These are phyloP conservation scores for Detonula confervacea DNA, from an alignment of 352 stramenopile species.

Conservation along the genomic window DNA sequence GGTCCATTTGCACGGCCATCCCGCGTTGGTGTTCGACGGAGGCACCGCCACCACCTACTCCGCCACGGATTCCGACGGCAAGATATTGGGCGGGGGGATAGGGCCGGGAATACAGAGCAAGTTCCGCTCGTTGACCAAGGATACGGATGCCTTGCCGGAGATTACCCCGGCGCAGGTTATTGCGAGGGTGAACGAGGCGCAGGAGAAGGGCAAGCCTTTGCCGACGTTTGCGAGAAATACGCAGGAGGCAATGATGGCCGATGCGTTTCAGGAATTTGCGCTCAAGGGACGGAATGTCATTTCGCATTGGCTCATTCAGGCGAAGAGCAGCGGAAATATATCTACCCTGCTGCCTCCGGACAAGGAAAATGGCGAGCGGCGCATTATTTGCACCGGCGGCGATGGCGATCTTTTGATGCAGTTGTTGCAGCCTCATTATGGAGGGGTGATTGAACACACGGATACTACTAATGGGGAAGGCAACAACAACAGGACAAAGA, in stretches of 20 bases:
- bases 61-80: constrained; percentile 53
- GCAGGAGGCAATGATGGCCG: constrained; percentile 53
- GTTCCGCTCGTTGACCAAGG: constrained; percentile 42
- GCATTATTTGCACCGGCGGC: constrained; percentile 53
- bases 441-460: constrained; percentile 44
- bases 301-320: constrained; percentile 41
- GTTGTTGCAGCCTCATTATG: constrained; percentile 43
- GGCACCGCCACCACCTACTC: constrained; percentile 81
- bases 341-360: no score
- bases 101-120: constrained; percentile 57
- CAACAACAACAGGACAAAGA: constrained; percentile 7
- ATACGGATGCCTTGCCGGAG: constrained; percentile 39
- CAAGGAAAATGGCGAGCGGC: constrained; percentile 45
- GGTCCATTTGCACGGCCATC: constrained; percentile 42
- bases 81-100: constrained; percentile 78
- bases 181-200: constrained; percentile 21
- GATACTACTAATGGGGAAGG: constrained; percentile 4
- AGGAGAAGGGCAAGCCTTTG: constrained; percentile 20
- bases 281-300: constrained; percentile 53
- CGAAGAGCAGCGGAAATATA: constrained; percentile 26
- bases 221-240: constrained; percentile 57
- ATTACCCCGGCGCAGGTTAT: constrained; percentile 32
- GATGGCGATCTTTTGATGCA: constrained; percentile 54
- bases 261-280: constrained; percentile 58
- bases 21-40: constrained; percentile 76